Evolutionary conservation across 1,139 yeast species (phyloP).

Genomic region (Arxiozyma heterogenica): DNA sequence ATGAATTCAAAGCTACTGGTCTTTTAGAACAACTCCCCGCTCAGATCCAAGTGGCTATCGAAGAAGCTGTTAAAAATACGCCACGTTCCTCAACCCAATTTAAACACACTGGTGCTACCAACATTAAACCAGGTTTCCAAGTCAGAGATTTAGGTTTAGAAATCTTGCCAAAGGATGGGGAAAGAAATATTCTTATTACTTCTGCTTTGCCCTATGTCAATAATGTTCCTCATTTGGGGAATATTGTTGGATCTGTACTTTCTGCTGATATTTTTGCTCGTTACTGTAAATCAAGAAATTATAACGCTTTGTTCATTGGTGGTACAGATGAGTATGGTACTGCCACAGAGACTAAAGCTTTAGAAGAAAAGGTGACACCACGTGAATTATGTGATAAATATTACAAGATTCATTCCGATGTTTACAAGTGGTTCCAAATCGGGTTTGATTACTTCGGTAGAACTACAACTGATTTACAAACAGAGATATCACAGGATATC

Average conservation of each 20-base stretch:
- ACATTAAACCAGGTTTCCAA: slow-evolving; percentile 37
- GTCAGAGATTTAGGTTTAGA: slow-evolving; percentile 31
- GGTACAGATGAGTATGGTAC: slow-evolving; percentile 99
- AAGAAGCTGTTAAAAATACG: slow-evolving; percentile 27
- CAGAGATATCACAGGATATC: slow-evolving; percentile 91
- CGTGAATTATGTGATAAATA: slow-evolving; percentile 83
- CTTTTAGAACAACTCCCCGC: slow-evolving; percentile 28
- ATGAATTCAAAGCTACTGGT: slow-evolving; percentile 23
- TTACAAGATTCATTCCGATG: slow-evolving; percentile 74
- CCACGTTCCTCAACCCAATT: slow-evolving; percentile 34
- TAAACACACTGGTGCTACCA: slow-evolving; percentile 48
- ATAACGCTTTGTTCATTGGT: slow-evolving; percentile 76
- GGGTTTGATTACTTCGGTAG: slow-evolving; percentile 94
- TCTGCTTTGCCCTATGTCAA: slow-evolving; percentile 97
- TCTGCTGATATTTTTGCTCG: slow-evolving; percentile 93
- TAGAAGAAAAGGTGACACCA: slow-evolving; percentile 87
- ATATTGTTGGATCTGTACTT: slow-evolving; percentile 88
- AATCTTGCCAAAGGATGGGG: slow-evolving; percentile 54
- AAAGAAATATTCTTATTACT: slow-evolving; percentile 77
- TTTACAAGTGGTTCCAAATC: slow-evolving; percentile 94
- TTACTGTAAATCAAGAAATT: slow-evolving; percentile 80
- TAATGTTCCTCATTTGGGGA: slow-evolving; percentile 97
- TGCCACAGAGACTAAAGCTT: slow-evolving; percentile 96
- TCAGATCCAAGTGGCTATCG: slow-evolving; percentile 36
- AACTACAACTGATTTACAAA: slow-evolving; percentile 85